Evolutionary conservation across 2,329 filamentous ascomycete species (phyloP).

Genomic region (Bipolaris victoriae): DNA sequence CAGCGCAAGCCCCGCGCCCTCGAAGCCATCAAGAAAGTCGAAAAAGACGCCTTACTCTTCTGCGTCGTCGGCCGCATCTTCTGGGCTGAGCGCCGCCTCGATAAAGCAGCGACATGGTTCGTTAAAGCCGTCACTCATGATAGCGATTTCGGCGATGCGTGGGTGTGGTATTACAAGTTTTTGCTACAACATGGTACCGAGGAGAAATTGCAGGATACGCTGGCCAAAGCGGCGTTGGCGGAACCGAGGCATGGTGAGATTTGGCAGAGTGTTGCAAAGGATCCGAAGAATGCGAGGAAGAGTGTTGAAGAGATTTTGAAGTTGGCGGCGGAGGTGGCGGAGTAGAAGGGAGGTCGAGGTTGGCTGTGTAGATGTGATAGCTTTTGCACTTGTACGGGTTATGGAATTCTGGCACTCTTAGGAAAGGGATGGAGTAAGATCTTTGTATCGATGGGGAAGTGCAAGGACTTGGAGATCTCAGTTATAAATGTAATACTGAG

Average conservation of each 20-base stretch:
- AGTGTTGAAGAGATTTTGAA: constrained; percentile 81
- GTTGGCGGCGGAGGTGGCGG: constrained; percentile 69
- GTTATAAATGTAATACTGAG: too few relatives aligned
- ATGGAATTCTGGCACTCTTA: background rate
- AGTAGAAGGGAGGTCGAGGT: constrained; percentile 36
- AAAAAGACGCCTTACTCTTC: constrained; percentile 87
- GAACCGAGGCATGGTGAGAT: constrained; percentile 92
- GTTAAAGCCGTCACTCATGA: constrained; percentile 92
- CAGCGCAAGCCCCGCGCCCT: constrained; percentile 89
- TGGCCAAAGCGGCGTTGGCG: constrained; percentile 78
- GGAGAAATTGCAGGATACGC: constrained; percentile 86
- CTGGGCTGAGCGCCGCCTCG: constrained; percentile 89
- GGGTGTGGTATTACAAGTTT: constrained; percentile 99
- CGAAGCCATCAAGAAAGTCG: constrained; percentile 96
- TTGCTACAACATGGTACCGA: constrained; percentile 88
- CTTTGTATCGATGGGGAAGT: background rate
- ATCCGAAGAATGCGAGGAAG: constrained; percentile 79
- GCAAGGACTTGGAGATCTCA: too few relatives aligned
- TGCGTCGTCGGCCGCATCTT: constrained; percentile 94
- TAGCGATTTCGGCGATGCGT: constrained; percentile 85
- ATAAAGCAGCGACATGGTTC: constrained; percentile 97
- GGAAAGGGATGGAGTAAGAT: background rate
- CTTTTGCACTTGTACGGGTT: background rate
- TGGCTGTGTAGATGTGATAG: background rate
- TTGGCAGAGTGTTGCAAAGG: constrained; percentile 87